Evolutionary conservation across 2,329 filamentous ascomycete genomes (phyloP), one percentile per base, ranked within the genome.

Genomic region (Byssochlamys sp.): DNA sequence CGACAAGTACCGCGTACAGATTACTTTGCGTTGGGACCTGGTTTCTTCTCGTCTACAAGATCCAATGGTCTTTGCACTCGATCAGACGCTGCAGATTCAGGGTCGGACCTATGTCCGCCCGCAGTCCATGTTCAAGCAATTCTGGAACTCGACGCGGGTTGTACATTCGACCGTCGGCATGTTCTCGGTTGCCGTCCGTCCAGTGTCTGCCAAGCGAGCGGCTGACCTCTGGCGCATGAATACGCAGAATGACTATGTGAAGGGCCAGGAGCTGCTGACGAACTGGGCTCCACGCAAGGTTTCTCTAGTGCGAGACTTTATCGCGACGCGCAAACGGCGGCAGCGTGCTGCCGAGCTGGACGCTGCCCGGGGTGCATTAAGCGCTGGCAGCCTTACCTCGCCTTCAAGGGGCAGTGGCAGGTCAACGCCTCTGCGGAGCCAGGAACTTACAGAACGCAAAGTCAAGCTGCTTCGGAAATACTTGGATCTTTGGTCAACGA

Each of bases 141-240:
- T 99, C 26, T 97, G 89, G 83, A 91, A 90, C 66, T 86, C 87
- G 25, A 85, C 89, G 48, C 83, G 91, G 26, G 87, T 96, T 59
- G 89, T 96, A 5, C 90, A 91, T 68, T 94, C 91, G 6, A 89
- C 88, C 0, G 89, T 90, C 24, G 86, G 85, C 51, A 89, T 96
- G 58, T 99, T 95, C 73, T 91, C 89, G 1, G 78, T 97, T 54
- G 86, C 86, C 4, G 86, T 97, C 72, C 87, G 90, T 29, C 94
- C 94, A 0, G 86, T 90, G 6, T 91, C 91, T 2, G 91, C 95
- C 54, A 96, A 96, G 74, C 84, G 90, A 52, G 90, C 91, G 0
- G 90, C 90, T 2, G 94, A 99, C 70, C 79, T 99, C 11, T 99
- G 94, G 94, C 85, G 94, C 56, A 90, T 97, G 85, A 95, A 91